Evolutionary conservation across 106 monocot genomes (phyloP), one percentile per base, ranked within the genome.

Genomic region (Triglochin maritima): DNA sequence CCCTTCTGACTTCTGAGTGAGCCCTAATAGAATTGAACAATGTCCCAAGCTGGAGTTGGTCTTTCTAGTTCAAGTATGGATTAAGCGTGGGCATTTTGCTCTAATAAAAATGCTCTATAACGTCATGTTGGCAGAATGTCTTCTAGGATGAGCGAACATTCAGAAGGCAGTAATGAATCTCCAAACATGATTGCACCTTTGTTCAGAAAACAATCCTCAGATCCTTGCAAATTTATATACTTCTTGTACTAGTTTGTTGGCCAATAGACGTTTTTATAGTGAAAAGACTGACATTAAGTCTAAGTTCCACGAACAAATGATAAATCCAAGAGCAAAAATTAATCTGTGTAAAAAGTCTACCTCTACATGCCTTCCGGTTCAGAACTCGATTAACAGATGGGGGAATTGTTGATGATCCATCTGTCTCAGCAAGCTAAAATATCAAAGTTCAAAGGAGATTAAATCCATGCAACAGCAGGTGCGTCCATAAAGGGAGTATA

Each of bases 161-260:
- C 96, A 6, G 96, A 92, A 69, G 91, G 91, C 74, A 98, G 69
- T 62, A 98, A 74, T 6, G 96, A 44, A 75, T 98, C 96, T 43
- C 96, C 96, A 82, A 98, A 98, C 96, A 98, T 98, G 63, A 98
- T 98, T 50, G 96, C 96, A 79, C 96, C 96, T 91, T 72, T 57
- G 63, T 52, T 15, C 65, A 82, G 44, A 64, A 46, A 45, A 45
- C 6, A 48, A 47, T 29, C 29, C 29, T 29, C 29, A 29, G 10
- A 41, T 55, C 51, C 43, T 29, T 29, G 49, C 48, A 59, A 54
- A 0, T 60, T 7, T 4, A 47, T 50, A 49, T 49, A 7, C 29
- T 11, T 3, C 29, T 41, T 43, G 10, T 7, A 43, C 55, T 3
- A 68, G 6, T 43, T 13, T 68, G 10, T 44, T 65, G 29, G 9